Conservation (phyloP, 2,329 filamentous ascomycete species). For the Epichloe elymi region DNA sequence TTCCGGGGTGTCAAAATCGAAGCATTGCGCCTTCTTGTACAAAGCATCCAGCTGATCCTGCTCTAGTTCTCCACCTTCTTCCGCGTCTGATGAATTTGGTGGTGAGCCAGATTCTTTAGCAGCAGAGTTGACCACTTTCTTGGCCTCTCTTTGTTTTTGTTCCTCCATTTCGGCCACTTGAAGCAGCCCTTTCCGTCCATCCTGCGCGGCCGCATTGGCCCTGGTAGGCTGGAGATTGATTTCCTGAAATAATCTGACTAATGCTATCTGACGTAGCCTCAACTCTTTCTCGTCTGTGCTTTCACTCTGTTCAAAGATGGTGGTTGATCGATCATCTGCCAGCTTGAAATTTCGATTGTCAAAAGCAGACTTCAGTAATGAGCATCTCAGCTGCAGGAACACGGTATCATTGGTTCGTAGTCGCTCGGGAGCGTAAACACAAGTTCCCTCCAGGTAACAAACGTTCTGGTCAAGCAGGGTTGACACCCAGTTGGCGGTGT, state of each 20-base stretch:
- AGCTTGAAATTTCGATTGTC: slow-evolving; percentile 44
- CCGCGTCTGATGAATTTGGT: slow-evolving; percentile 49
- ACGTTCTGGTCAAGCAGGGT: slow-evolving; percentile 81
- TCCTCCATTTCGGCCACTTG: slow-evolving; percentile 83
- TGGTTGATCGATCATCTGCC: slow-evolving; percentile 56
- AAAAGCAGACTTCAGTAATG: slow-evolving; percentile 62
- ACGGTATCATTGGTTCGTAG: slow-evolving; percentile 85
- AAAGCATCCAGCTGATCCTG: slow-evolving; percentile 89
- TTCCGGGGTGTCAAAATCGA: slow-evolving; percentile 85
- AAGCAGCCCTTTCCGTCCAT: slow-evolving; percentile 72
- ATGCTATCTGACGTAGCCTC: slow-evolving; percentile 68
- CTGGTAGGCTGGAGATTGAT: slow-evolving; percentile 68
- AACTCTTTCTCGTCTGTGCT: slow-evolving; percentile 73
- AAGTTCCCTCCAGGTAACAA: slow-evolving; percentile 74
- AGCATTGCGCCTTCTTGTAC: slow-evolving; percentile 92
- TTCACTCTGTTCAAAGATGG: slow-evolving; percentile 74
- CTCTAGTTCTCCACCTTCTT: slow-evolving; percentile 84
- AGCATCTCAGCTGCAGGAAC: slow-evolving; percentile 78
- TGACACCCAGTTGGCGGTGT: slow-evolving; percentile 83
- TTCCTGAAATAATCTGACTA: slow-evolving; percentile 83
- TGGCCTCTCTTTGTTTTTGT: slow-evolving; percentile 48
- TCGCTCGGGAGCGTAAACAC: slow-evolving; percentile 77
- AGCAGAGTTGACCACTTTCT: slow-evolving; percentile 17
- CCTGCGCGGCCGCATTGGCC: slow-evolving; percentile 62
- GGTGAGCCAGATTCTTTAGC: slow-evolving; percentile 32